Conservation (phyloP, 345 rosid genomes). For the Dovyalis caffra region DNA sequence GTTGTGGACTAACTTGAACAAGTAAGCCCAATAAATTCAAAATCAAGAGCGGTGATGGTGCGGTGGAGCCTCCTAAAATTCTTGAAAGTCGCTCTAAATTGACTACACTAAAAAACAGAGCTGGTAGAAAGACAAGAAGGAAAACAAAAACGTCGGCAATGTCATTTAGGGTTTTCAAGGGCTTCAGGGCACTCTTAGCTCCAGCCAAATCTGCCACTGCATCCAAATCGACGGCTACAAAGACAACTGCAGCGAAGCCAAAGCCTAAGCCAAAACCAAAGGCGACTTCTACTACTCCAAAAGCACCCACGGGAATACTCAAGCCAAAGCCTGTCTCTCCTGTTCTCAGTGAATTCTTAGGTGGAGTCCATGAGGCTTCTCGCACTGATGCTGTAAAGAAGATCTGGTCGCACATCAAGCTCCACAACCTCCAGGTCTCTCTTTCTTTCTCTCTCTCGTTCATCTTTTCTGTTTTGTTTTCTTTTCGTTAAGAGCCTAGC, state of each 20-base stretch:
- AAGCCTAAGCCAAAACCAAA: slow-evolving; percentile 19
- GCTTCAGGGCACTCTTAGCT: slow-evolving; percentile 56
- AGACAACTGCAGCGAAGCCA: slow-evolving; percentile 24
- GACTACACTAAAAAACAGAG: no score
- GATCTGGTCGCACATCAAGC: slow-evolving; percentile 80
- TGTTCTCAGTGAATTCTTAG: slow-evolving; percentile 62
- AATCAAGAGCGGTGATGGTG: no score
- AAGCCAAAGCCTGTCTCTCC: slow-evolving; percentile 60
- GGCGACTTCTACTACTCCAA: background rate
- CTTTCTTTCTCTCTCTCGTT: slow-evolving; percentile 7
- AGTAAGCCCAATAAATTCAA: no score
- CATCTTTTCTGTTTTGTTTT: background rate
- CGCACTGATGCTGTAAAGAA: slow-evolving; percentile 63
- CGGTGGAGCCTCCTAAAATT: no score
- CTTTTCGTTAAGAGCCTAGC: background rate
- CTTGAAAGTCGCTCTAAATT: no score
- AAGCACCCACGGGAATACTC: slow-evolving; percentile 43
- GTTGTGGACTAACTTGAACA: no score
- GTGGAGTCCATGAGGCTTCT: slow-evolving; percentile 60
- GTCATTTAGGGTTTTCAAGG: slow-evolving; percentile 60
- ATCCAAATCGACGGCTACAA: background rate
- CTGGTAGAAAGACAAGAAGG: background rate
- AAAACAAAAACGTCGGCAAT: background rate
- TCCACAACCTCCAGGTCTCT: slow-evolving; percentile 70
- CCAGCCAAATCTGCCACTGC: slow-evolving; percentile 38